Percentiles rank a stretch among this genome's conserved stretches.
These are phyloP conservation scores for Fagus crenata DNA, from an alignment of 306 rosid species.

Conservation along the genomic window DNA sequence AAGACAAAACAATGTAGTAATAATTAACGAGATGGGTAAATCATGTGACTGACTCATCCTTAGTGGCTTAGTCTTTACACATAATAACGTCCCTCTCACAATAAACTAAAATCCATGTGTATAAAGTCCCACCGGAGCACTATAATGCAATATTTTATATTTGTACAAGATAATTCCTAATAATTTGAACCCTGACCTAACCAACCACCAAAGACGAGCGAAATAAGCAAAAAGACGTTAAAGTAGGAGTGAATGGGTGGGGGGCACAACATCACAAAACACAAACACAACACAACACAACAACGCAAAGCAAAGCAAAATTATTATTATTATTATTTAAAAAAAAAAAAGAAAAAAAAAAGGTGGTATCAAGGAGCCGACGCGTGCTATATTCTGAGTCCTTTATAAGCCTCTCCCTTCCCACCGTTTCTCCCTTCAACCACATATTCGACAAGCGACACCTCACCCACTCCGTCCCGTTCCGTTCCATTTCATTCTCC, in stretches of 20 bases:
- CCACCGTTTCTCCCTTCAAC: slow-evolving; percentile 39
- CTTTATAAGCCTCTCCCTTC: slow-evolving; percentile 45
- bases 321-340: background rate
- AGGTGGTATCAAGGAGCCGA: slow-evolving; percentile 3
- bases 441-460: slow-evolving; percentile 22
- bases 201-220: too few relatives aligned
- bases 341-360: background rate
- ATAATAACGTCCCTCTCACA: too few relatives aligned
- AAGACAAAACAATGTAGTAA: too few relatives aligned
- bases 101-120: too few relatives aligned
- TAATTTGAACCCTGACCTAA: too few relatives aligned
- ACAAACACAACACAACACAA: background rate
- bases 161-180: too few relatives aligned
- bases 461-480: slow-evolving; percentile 58
- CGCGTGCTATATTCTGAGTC: slow-evolving; percentile 43
- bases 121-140: too few relatives aligned
- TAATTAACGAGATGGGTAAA: too few relatives aligned
- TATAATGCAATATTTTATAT: too few relatives aligned
- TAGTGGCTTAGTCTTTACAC: too few relatives aligned
- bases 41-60: too few relatives aligned
- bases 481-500: slow-evolving; percentile 23
- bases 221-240: too few relatives aligned
- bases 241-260: background rate
- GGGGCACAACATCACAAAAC: background rate
- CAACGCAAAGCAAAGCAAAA: background rate